phyloP scores from a whole-genome alignment of 129 eudicot species.

The Ambrosia trifida region DNA sequence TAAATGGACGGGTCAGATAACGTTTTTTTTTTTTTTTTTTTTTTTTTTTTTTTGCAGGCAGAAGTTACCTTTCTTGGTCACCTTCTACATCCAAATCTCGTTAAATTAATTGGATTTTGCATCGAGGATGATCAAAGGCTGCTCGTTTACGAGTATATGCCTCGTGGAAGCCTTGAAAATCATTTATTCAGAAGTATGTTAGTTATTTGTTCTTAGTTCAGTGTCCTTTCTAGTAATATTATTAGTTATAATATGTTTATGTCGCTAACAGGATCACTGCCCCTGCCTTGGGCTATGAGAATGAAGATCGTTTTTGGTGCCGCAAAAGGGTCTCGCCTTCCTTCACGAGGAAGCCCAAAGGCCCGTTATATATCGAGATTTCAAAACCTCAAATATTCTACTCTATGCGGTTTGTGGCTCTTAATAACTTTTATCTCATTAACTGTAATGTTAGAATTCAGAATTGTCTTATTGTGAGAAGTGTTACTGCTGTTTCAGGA shows the following conservation, averaged over 20 bases:
- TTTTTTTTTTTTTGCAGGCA: constrained; percentile 56
- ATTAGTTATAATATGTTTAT: neutral
- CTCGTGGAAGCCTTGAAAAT: constrained; percentile 97
- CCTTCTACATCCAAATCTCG: constrained; percentile 89
- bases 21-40: neutral
- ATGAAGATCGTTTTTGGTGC: constrained; percentile 94
- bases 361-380: constrained; percentile 92
- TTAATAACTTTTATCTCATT: constrained; percentile 5
- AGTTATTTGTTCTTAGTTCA: neutral
- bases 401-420: constrained; percentile 69
- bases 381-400: constrained; percentile 78
- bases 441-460: neutral
- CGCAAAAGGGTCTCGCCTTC: constrained; percentile 91
- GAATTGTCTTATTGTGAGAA: neutral
- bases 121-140: constrained; percentile 96
- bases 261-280: constrained; percentile 58
- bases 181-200: constrained; percentile 91
- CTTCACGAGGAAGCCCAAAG: constrained; percentile 92
- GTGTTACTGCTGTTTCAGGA: constrained; percentile 40
- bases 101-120: constrained; percentile 86
- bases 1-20: constrained; percentile 4
- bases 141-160: constrained; percentile 94
- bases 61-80: constrained; percentile 94
- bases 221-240: neutral
- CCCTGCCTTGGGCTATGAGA: constrained; percentile 87